Evolutionary conservation across 352 stramenopile species (phyloP), one percentile per base, ranked within the genome.

Genomic region (Phytophthora agathidicida): DNA sequence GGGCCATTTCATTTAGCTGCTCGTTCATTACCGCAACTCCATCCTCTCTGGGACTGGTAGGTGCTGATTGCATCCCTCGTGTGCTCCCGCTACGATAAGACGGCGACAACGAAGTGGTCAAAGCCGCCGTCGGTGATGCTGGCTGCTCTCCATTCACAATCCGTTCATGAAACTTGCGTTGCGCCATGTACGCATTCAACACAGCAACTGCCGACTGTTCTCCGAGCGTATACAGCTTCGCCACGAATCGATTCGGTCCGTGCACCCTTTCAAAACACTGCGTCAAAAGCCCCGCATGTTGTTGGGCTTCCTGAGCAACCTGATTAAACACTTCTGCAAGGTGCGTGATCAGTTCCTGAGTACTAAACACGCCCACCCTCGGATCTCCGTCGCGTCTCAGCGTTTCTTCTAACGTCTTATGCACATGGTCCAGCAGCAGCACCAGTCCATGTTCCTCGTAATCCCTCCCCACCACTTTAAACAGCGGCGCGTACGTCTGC

Each of bases 1-100:
- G 50, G 16, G 83, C 87, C 45, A 96, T 77, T 64, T 96, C 87
- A 64, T 96, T 93, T 23, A 96, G 68, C 56, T 93, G 84, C 38
- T 92, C 83, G 55, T 94, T 92, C 60, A 93, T 74, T n/a, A 68
- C 60, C 0, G 82, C 77, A 35, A 93, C 86, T 8, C 70, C 77
- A 31, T 91, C 77, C 20, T 92, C 84, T 5, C 36, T 69, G 8
- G 52, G 31, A 46, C 58, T 67, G 43, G 14, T 30, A 23, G 37
- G 59, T 4, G 31, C 27, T 16, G 46, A 48, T n/a, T 59, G 35
- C 13, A 65, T 39, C 2, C 57, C 53, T 3, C 22, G 41, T 7
- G 16, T 68, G 23, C 51, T 63, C 45, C 46, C 31, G 57, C 32
- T 65, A 16, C 60, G 35, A 37, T 54, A 62, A 7, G 48, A 62